Evolutionary conservation across 345 rosid genomes (phyloP), one percentile per base, ranked within the genome.

Genomic region (Pistacia vera): DNA sequence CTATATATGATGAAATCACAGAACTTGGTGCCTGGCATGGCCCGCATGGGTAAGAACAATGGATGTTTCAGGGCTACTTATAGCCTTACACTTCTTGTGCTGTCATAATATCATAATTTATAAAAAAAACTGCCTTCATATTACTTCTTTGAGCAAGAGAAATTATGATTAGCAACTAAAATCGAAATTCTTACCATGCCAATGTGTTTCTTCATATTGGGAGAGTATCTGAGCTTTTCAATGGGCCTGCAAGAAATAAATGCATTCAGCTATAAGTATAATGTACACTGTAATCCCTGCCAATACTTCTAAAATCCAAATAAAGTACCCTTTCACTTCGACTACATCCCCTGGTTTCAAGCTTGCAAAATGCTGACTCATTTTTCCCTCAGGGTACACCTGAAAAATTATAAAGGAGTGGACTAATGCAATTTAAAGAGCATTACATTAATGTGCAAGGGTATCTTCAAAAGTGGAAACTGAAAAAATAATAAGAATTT

Each of bases 311-410:
- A 55, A 41, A 22, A 10, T 35, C 59, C n/a, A 49, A 69, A 30
- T 28, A 72, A 75, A 60, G 22, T 81, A 95, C 98, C 97, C 98
- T 90, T 95, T 95, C 69, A 93, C 92, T 86, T 93, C 97, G 77
- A 95, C 87, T 22, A 83, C 86, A 83, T 95, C 98, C 59, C 97
- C 98, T 1, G 96, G 95, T 84, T 93, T 95, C 78, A 95, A 82
- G 88, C 91, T 89, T 69, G 95, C 98, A 81, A 95, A 91, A 85
- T 95, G 95, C 85, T 95, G 98, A 82, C 98, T 95, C 98, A 95
- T 93, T 88, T 95, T 91, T 70, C 98, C 98, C 56, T 95, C 95
- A 46, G 98, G 98, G 77, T 95, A 95, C 62, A 91, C 88, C 98
- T 95, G 89, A 79, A 87, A 77, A 55, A 14, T 70, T 72, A 72